Base-by-base conservation (phyloP, 1,284 basidiomycete genomes). In the Leccinum pachyderme region DNA sequence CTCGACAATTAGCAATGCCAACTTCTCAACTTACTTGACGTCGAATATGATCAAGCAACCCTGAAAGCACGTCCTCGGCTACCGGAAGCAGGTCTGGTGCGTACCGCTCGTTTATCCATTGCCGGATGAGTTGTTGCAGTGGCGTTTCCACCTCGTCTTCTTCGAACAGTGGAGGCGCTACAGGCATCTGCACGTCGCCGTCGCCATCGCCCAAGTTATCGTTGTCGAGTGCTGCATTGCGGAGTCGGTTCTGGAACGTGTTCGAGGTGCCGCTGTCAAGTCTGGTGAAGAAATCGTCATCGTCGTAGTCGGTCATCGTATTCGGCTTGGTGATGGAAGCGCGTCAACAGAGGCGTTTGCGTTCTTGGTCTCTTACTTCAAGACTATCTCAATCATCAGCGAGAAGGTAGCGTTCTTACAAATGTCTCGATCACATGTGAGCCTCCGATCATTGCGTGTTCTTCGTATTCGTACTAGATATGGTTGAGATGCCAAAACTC, bases 81-180 rank as follows among this genome's bases (percentile, higher is more conserved):
- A 86, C 86, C 3, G 82, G 80, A 46, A 94, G 76, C 33, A 96
- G 79, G 61, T 92, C 91, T 2, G 89, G 90, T 4, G 89, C 84
- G 58, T 92, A 86, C 51, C 93, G 75, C 66, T 96, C 93, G 72
- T 91, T 89, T 74, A 89, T 85, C 92, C 92, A 95, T 54, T 88
- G 86, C 47, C 87, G 78, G 50, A 84, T 85, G 47, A 96, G 79
- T 61, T 82, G 75, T 57, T 86, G 81, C 6, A 85, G 70, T 0
- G 82, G 80, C 7, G 74, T 76, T 55, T 78, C 76, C 35, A 68
- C 67, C 2, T 52, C 58, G 33, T 58, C 61, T 44, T 68, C 69
- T 11, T 58, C 55, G 35, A 70, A 59, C 37, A 54, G 22, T 1
- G 60, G 49, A 7, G 5, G 60, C 1, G 33, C 55, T 8, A 47